These are phyloP conservation scores for Tetrahymena elliotti DNA, from an alignment of 73 alveolate species.

Conservation along the genomic window DNA sequence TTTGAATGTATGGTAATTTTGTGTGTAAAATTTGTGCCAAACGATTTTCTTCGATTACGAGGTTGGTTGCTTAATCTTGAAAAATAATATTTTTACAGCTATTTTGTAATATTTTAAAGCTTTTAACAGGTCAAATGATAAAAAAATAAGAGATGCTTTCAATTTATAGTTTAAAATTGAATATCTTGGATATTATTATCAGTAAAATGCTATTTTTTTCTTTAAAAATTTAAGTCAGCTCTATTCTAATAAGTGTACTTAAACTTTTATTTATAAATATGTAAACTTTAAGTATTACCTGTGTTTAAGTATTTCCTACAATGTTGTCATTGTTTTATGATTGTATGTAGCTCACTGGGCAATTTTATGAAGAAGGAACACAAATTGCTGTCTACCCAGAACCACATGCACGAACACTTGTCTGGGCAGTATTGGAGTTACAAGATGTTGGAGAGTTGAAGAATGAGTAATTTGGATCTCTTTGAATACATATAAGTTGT, in stretches of 20 bases:
- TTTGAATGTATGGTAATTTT: neutral
- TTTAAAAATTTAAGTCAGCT: neutral
- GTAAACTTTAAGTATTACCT: neutral
- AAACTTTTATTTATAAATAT: too few species aligned
- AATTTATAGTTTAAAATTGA: too few species aligned
- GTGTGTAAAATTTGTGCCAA: too few species aligned
- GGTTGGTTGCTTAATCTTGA: neutral
- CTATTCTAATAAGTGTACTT: neutral
- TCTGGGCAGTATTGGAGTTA: neutral
- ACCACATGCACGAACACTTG: neutral
- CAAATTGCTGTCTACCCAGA: neutral
- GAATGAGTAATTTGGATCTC: neutral
- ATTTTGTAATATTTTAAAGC: too few species aligned
- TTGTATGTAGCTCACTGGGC: neutral
- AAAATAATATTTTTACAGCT: neutral
- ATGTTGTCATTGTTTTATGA: neutral
- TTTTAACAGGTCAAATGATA: too few species aligned
- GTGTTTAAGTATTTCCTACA: neutral
- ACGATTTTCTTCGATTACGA: neutral
- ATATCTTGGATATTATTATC: neutral
- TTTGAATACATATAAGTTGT: neutral
- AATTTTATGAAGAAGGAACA: neutral
- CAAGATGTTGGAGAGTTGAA: neutral
- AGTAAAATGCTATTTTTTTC: neutral
- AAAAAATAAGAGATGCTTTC: too few species aligned